phyloP scores from a whole-genome alignment of 768 basidiomycete species.

The Tremella fuciformis region DNA sequence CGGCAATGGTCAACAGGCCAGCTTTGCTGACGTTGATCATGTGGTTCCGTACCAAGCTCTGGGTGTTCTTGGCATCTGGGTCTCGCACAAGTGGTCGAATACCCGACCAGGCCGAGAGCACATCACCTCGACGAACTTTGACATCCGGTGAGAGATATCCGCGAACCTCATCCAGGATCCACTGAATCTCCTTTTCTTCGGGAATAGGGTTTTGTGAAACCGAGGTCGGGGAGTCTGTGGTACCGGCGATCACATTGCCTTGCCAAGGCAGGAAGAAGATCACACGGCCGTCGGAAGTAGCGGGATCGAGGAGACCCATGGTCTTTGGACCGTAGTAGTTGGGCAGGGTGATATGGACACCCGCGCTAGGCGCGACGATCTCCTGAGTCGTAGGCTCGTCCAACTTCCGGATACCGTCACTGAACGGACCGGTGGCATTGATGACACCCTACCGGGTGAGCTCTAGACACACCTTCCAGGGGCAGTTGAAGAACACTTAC shows the following conservation, averaged over 20 bases:
- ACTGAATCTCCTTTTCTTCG: conserved; percentile 89
- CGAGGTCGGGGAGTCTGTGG: conserved; percentile 77
- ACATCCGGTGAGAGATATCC: conserved; percentile 87
- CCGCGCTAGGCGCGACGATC: conserved; percentile 88
- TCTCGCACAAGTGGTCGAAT: conserved; percentile 85
- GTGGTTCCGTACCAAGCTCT: conserved; percentile 88
- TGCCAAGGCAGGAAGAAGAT: conserved; percentile 99
- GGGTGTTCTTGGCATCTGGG: conserved; percentile 70
- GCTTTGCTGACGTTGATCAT: conserved; percentile 77
- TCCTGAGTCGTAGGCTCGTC: conserved; percentile 62
- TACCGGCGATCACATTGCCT: conserved; percentile 94
- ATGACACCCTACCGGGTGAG: conserved; percentile 67
- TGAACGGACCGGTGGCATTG: conserved; percentile 95
- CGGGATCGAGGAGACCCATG: conserved; percentile 93
- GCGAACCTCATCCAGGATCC: conserved; percentile 91
- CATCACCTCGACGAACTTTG: conserved; percentile 88
- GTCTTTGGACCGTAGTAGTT: conserved; percentile 89
- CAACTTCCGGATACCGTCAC: conserved; percentile 76
- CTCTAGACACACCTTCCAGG: background rate
- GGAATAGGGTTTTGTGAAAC: conserved; percentile 75
- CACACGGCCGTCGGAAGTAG: conserved; percentile 92
- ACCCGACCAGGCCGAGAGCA: conserved; percentile 91
- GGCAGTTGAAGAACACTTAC: conserved; percentile 49
- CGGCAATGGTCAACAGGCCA: conserved; percentile 88
- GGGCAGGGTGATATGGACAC: conserved; percentile 93